A percentile compares a stretch with the other conserved stretches of the same genome.
phyloP scores from a whole-genome alignment of 1,284 basidiomycete genomes.

The Mycena sp. region DNA sequence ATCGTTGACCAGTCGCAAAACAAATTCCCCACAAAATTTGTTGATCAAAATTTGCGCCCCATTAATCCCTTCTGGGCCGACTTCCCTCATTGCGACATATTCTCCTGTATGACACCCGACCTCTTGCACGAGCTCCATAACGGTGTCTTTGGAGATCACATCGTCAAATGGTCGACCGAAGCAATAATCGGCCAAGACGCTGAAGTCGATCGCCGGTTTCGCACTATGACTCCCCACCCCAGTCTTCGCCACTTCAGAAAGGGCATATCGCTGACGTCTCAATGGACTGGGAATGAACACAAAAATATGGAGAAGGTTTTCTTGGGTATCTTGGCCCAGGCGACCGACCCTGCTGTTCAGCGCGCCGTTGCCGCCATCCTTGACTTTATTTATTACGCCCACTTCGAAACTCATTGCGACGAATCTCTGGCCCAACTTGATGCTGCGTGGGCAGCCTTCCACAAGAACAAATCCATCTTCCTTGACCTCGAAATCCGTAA shows the following conservation, averaged over 20 bases:
- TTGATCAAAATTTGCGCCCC: slow-evolving; percentile 4
- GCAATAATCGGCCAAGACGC: not conserved
- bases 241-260: slow-evolving; percentile 41
- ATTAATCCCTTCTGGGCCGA: slow-evolving; percentile 15
- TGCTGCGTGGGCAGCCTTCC: slow-evolving; percentile 34
- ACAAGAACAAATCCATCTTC: slow-evolving; percentile 40
- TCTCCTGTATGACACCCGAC: slow-evolving; percentile 37
- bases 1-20: not conserved
- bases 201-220: slow-evolving; percentile 42
- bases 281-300: slow-evolving; percentile 39
- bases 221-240: slow-evolving; percentile 33
- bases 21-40: slow-evolving; percentile 6
- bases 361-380: slow-evolving; percentile 34
- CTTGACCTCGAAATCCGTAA: slow-evolving; percentile 31
- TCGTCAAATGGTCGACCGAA: slow-evolving; percentile 14
- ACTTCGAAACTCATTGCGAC: slow-evolving; percentile 34
- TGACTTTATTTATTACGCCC: slow-evolving; percentile 43
- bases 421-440: slow-evolving; percentile 32
- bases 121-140: slow-evolving; percentile 44
- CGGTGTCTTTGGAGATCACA: slow-evolving; percentile 40
- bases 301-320: slow-evolving; percentile 30
- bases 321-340: not conserved
- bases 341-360: slow-evolving; percentile 14
- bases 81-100: slow-evolving; percentile 34
- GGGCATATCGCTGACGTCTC: slow-evolving; percentile 37